A percentile compares a stretch with the other conserved stretches of the same genome.
Conservation (phyloP, 805 yeast genomes). For the Clavispora santaluciae region DNA sequence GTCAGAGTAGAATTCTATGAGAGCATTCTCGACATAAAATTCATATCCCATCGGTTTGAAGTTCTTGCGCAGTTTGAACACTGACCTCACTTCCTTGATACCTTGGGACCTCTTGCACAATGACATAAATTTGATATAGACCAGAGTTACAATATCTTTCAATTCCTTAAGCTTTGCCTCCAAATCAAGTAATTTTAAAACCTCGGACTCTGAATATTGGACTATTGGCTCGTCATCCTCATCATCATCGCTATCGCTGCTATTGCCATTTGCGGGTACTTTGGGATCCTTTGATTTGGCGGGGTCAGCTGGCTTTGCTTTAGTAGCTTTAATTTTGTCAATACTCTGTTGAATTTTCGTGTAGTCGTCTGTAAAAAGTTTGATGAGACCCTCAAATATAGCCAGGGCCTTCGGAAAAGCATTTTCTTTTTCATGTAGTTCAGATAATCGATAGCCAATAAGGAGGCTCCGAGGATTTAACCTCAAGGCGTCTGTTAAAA, state of each 20-base stretch:
- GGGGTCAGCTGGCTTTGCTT: conserved; percentile 7
- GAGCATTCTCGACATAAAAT: conserved; percentile 76
- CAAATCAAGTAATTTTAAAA: conserved; percentile 16
- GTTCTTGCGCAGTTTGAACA: conserved; percentile 62
- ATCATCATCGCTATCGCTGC: conserved; percentile 4
- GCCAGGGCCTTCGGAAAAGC: conserved; percentile 47
- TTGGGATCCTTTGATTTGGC: conserved; percentile 10
- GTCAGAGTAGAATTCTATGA: conserved; percentile 68
- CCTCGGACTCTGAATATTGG: conserved; percentile 19
- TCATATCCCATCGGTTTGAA: conserved; percentile 62
- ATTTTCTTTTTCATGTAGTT: conserved; percentile 57
- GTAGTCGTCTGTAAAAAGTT: conserved; percentile 38
- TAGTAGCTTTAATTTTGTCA: conserved; percentile 12
- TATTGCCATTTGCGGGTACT: conserved; percentile 3
- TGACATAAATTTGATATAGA: conserved; percentile 67
- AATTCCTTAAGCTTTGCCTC: conserved; percentile 20
- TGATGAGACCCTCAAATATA: conserved; percentile 48
- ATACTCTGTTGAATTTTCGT: conserved; percentile 19
- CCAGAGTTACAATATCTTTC: conserved; percentile 49
- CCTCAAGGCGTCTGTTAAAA: conserved; percentile 49
- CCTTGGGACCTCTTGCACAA: conserved; percentile 65
- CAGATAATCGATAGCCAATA: conserved; percentile 63
- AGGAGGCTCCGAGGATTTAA: conserved; percentile 70
- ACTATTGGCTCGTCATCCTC: conserved; percentile 2
- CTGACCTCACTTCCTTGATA: conserved; percentile 63